Evolutionary conservation across 495 filamentous ascomycete species (phyloP), one percentile per base, ranked within the genome.

Genomic region (Ascobolus immersus): DNA sequence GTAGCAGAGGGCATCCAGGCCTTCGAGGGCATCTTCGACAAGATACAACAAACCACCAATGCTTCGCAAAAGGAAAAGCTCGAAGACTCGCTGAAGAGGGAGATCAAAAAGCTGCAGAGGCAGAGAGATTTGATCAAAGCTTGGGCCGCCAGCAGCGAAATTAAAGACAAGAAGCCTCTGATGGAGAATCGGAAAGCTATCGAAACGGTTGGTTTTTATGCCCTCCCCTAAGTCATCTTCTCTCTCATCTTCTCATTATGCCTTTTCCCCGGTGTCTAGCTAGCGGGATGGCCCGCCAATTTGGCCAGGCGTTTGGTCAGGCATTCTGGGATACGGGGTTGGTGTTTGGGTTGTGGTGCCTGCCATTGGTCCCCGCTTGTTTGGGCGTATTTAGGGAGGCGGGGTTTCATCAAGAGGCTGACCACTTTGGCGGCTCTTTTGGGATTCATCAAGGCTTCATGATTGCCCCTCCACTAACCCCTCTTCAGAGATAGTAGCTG

Each of bases 81-180:
- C 21, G 86, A 94, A 55, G 86, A 96, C 52, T 73, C 82, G 47
- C 64, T 96, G 41, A 96, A 96, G 59, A 75, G 84, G 42, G 89
- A 94, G 58, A 94, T 94, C 68, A 96, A 96, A 69, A 96, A 96
- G 64, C 71, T 96, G 13, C 86, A 96, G 55, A 63, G 86, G 42
- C 73, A 81, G 55, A 77, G 86, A 38, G 86, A 96, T 53, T 84
- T 94, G 59, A 93, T 96, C 61, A 96, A 96, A 57, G 77, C 81
- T 62, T 96, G 86, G 86, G 81, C 80, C 2, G 73, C 80, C 2
- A 76, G 72, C 52, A 92, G 86, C 59, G 86, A 96, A 47, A 89
- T 96, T 62, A 96, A 96, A 57, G 86, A 96, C 55, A 96, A 96
- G 61, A 74, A 73, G 39, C 89, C 86, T 41, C 58, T 96, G 48